Conservation (phyloP, 331 rosid genomes). For the Telfairia occidentalis region DNA sequence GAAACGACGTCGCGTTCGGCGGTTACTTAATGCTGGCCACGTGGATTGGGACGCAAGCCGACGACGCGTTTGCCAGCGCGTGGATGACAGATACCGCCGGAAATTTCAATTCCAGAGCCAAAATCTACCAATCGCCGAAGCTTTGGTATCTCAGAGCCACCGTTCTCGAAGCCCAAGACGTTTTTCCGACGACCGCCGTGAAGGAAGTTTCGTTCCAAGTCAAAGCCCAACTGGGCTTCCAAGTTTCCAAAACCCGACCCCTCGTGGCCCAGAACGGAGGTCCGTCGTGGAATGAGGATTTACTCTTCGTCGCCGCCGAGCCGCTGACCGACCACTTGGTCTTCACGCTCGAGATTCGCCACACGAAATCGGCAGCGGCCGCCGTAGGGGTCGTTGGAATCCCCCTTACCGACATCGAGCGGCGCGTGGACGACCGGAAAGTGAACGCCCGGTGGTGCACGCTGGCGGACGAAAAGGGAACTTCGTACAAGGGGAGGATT, state of each 20-base stretch:
- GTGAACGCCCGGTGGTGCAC: conserved; percentile 58
- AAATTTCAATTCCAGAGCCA: conserved; percentile 35
- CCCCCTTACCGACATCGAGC: conserved; percentile 38
- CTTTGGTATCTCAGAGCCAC: conserved; percentile 76
- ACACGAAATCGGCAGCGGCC: conserved; percentile 17
- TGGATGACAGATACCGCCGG: conserved; percentile 52
- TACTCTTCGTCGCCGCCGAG: conserved; percentile 69
- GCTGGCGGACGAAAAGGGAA: conserved; percentile 19
- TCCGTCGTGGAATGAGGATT: conserved; percentile 66
- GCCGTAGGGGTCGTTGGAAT: conserved; percentile 31
- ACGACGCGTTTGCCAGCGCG: conserved; percentile 66
- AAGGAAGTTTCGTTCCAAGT: conserved; percentile 44
- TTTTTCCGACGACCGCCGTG: conserved; percentile 17
- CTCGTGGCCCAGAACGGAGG: conserved; percentile 23
- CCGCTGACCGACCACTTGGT: conserved; percentile 40
- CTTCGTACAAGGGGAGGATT: conserved; percentile 38
- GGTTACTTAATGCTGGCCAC: conserved; percentile 87
- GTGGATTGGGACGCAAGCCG: conserved; percentile 89
- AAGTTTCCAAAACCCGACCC: conserved; percentile 34
- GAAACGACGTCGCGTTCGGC: conserved; percentile 44
- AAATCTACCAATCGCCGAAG: conserved; percentile 73
- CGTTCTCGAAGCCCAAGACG: conserved; percentile 66
- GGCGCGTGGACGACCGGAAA: conserved; percentile 75
- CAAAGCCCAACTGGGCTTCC: conserved; percentile 57
- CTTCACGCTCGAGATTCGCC: conserved; percentile 42